Evolutionary conservation across 805 yeast genomes (phyloP).

Genomic region (Limtongozyma cylindracea): DNA sequence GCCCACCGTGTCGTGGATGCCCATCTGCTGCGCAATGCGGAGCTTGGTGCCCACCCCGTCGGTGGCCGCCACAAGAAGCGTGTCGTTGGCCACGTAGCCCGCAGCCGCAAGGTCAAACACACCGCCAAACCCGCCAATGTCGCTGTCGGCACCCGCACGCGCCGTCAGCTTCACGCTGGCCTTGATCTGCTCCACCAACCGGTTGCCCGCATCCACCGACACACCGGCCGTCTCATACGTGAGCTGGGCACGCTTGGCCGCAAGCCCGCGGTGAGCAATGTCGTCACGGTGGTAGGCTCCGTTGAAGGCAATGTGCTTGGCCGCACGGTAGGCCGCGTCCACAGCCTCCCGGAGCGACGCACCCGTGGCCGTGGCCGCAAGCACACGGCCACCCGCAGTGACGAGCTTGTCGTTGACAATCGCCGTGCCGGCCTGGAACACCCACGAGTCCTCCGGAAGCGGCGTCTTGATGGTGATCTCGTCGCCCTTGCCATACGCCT

Average conservation of each 20-base stretch:
- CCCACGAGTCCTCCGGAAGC: slow-evolving; percentile 31
- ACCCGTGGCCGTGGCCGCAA: slow-evolving; percentile 81
- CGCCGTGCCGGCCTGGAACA: slow-evolving; percentile 95
- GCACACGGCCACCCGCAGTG: slow-evolving; percentile 92
- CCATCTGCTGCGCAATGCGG: slow-evolving; percentile 74
- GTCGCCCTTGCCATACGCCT: slow-evolving; percentile 65
- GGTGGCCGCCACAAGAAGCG: slow-evolving; percentile 88
- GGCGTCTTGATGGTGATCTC: slow-evolving; percentile 30
- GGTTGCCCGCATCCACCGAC: slow-evolving; percentile 87
- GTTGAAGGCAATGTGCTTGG: slow-evolving; percentile 42
- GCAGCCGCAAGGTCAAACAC: slow-evolving; percentile 74
- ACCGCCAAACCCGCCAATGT: slow-evolving; percentile 98
- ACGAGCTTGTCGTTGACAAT: slow-evolving; percentile 29
- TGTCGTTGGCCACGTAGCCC: slow-evolving; percentile 58
- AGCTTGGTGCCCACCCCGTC: slow-evolving; percentile 98
- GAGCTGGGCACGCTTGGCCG: slow-evolving; percentile 16
- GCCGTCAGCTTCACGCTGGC: slow-evolving; percentile 76
- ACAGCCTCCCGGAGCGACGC: slow-evolving; percentile 57
- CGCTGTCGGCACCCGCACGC: slow-evolving; percentile 92
- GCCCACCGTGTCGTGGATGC: slow-evolving; percentile 93
- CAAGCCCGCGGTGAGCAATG: slow-evolving; percentile 91
- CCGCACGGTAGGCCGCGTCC: slow-evolving; percentile 67
- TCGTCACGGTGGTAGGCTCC: slow-evolving; percentile 74
- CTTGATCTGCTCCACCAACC: slow-evolving; percentile 75
- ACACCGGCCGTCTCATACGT: slow-evolving; percentile 96